Base-by-base conservation (phyloP, 768 basidiomycete genomes). In the Calocybe gangraenosa region DNA sequence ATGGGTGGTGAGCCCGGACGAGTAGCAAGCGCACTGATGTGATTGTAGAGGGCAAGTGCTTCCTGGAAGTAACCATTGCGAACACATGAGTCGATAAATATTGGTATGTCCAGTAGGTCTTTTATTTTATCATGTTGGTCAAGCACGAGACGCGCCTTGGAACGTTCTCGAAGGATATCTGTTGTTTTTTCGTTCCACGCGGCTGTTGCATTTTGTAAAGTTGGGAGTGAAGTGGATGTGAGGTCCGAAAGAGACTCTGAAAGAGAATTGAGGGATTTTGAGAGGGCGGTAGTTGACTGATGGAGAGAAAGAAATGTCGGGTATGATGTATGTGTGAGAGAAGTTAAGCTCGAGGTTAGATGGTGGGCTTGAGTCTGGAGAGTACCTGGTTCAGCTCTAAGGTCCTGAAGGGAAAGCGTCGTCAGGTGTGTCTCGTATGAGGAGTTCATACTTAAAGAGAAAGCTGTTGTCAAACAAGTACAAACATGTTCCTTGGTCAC, bases 101-200 rank as follows among this genome's bases (percentile, higher is more conserved):
- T 71, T 7, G 95, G 92, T 38, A 94, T 78, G 54, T 96, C 93
- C 46, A 98, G 79, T 28, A 98, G 66, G 62, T 97, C 93, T 52
- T 87, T 77, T 48, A 98, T 77, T 64, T 93, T 93, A 62, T 95
- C 92, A 58, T 92, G 87, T 56, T 95, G 89, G 56, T 97, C 94
- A 48, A 92, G 78, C n/a, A 98, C 90, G 40, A 88, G 71, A 23
- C 81, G 74, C 0, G 90, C 90, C 51, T 84, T 84, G 47, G 77
- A 73, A 30, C 94, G 76, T 41, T 88, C 83, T 38, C 74, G 69
- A 41, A 92, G 78, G n/a, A 93, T 78, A 17, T 72, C 62, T 37
- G 87, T 83, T n/a, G 84, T 87, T 48, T 79, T 75, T 19, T 77
- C 74, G 40, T 82, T 74, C 74, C 94, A 96, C 19, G 73, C 69